Percentiles rank a stretch among this genome's conserved stretches.
phyloP scores from a whole-genome alignment of 768 basidiomycete genomes.

The Lentinula sp. region DNA sequence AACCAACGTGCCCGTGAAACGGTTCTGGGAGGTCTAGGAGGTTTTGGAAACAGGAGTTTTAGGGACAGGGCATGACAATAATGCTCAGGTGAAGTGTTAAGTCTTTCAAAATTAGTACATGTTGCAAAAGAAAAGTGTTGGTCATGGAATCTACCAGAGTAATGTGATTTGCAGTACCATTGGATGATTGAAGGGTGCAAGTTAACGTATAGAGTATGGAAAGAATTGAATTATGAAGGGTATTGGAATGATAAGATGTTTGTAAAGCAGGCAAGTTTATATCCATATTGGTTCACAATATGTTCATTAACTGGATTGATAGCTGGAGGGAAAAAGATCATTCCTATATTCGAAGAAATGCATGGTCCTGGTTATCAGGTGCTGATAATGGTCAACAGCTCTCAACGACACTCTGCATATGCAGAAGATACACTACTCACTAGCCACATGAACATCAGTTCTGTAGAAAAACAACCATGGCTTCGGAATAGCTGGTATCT shows the following conservation, averaged over 20 bases:
- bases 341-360: slow-evolving; percentile 11
- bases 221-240: slow-evolving; percentile 26
- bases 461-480: slow-evolving; percentile 16
- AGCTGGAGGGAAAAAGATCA: slow-evolving; percentile 16
- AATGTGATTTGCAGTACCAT: slow-evolving; percentile 28
- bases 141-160: slow-evolving; percentile 24
- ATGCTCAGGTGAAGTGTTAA: slow-evolving; percentile 27
- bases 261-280: slow-evolving; percentile 21
- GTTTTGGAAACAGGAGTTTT: slow-evolving; percentile 23
- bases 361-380: slow-evolving; percentile 9
- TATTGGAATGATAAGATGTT: slow-evolving; percentile 24
- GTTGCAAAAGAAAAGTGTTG: slow-evolving; percentile 25
- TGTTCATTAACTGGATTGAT: slow-evolving; percentile 15
- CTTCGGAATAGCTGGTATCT: slow-evolving; percentile 16
- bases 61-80: no score
- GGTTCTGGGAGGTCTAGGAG: no score
- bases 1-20: no score
- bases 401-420: slow-evolving; percentile 20
- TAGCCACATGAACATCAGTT: slow-evolving; percentile 17
- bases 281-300: neutral
- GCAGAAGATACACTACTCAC: slow-evolving; percentile 13
- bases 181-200: slow-evolving; percentile 21
- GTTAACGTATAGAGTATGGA: slow-evolving; percentile 26
- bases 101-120: slow-evolving; percentile 13
- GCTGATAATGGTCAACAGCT: slow-evolving; percentile 17